Percentiles rank a stretch among this genome's conserved stretches.
Evolutionary conservation across 2,329 filamentous ascomycete genomes (phyloP).

Genomic region (Nigrospora oryzae): DNA sequence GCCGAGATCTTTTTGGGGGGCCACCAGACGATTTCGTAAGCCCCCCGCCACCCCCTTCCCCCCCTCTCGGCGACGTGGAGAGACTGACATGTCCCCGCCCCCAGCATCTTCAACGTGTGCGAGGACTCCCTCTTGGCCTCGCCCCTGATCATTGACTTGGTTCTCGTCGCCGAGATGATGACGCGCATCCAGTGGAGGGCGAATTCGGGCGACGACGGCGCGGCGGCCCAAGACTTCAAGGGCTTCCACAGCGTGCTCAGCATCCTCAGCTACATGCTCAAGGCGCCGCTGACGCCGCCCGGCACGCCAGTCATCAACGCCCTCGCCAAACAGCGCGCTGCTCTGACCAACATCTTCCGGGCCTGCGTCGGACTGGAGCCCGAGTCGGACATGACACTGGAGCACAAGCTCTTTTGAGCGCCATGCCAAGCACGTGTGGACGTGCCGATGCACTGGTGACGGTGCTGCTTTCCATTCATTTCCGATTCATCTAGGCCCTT

Average conservation of each 20-base stretch:
- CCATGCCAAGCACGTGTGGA: background rate
- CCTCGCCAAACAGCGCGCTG: slow-evolving; percentile 89
- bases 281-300: slow-evolving; percentile 87
- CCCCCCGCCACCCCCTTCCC: too few relatives aligned
- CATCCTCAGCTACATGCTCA: slow-evolving; percentile 97
- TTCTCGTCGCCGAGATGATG: slow-evolving; percentile 94
- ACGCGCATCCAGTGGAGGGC: slow-evolving; percentile 92
- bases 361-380: slow-evolving; percentile 94
- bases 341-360: slow-evolving; percentile 96
- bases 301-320: slow-evolving; percentile 95
- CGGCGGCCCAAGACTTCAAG: slow-evolving; percentile 61
- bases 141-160: slow-evolving; percentile 93
- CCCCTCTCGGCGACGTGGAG: slow-evolving; percentile 1
- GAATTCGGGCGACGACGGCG: slow-evolving; percentile 38
- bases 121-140: slow-evolving; percentile 96
- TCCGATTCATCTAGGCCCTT: too few relatives aligned
- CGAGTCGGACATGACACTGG: slow-evolving; percentile 96
- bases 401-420: slow-evolving; percentile 86
- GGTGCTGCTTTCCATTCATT: too few relatives aligned
- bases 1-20: slow-evolving; percentile 98
- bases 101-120: slow-evolving; percentile 93
- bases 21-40: slow-evolving; percentile 87
- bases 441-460: too few relatives aligned
- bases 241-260: slow-evolving; percentile 96
- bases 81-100: background rate